phyloP scores from a whole-genome alignment of 2,329 filamentous ascomycete species.

The Scortechinia acanthostroma region DNA sequence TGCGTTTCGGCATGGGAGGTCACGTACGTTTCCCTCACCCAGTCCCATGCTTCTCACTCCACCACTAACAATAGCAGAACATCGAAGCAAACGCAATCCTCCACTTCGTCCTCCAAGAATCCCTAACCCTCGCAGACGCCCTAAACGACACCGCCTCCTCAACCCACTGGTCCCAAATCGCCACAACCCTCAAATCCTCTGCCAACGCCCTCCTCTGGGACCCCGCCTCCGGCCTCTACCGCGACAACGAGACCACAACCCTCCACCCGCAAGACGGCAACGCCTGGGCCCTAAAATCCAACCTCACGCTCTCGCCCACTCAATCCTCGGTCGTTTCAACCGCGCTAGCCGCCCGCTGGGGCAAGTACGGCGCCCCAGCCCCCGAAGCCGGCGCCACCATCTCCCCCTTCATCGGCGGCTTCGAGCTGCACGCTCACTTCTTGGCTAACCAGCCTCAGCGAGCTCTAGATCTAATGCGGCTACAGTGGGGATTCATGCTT shows the following conservation, averaged over 20 bases:
- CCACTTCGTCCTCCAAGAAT: constrained; percentile 36
- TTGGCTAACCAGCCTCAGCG: constrained; percentile 24
- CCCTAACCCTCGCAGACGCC: constrained; percentile 29
- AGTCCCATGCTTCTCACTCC: background rate
- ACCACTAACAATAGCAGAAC: constrained; percentile 13
- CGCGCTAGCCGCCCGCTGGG: constrained; percentile 23
- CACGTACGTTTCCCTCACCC: constrained; percentile 11
- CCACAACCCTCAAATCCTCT: constrained; percentile 20
- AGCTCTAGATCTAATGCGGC: constrained; percentile 30
- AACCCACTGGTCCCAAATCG: constrained; percentile 4
- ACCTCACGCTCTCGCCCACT: constrained; percentile 3
- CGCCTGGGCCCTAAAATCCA: constrained; percentile 11
- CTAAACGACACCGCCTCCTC: constrained; percentile 18
- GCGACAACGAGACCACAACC: constrained; percentile 36
- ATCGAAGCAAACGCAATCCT: constrained; percentile 35
- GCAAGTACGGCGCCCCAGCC: constrained; percentile 32
- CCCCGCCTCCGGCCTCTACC: constrained; percentile 30
- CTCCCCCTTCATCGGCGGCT: constrained; percentile 35
- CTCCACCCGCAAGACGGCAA: constrained; percentile 41
- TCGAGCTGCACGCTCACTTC: constrained; percentile 35
- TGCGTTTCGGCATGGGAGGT: constrained; percentile 31
- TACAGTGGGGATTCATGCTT: constrained; percentile 48
- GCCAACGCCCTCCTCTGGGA: constrained; percentile 38
- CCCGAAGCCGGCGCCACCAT: constrained; percentile 34
- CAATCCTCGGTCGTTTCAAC: constrained; percentile 15